These are phyloP conservation scores for Trichophyton rubrum DNA, from an alignment of 2,329 filamentous ascomycete genomes.

Conservation along the genomic window DNA sequence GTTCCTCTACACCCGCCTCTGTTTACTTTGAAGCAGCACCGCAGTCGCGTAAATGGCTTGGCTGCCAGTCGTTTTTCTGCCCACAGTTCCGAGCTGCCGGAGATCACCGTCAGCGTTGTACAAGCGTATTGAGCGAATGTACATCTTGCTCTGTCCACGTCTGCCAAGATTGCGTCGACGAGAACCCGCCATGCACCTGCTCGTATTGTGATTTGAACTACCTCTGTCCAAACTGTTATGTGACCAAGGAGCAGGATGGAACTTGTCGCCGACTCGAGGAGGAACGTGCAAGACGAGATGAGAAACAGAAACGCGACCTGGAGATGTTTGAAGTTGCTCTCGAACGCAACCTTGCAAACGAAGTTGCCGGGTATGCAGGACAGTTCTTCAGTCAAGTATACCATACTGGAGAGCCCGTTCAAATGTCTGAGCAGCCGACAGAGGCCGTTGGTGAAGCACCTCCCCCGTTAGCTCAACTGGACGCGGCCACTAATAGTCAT, in stretches of 20 bases:
- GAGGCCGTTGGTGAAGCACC: constrained; percentile 5
- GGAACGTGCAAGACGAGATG: constrained; percentile 26
- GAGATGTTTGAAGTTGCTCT: constrained; percentile 29
- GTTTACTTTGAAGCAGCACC: constrained; percentile 25
- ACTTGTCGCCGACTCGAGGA: constrained; percentile 29
- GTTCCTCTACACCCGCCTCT: constrained; percentile 30
- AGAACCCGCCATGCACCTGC: constrained; percentile 33
- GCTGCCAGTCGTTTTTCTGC: constrained; percentile 39
- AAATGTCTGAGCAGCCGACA: constrained; percentile 3
- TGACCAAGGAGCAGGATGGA: constrained; percentile 27
- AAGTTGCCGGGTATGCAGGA: constrained; percentile 30
- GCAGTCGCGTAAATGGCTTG: constrained; percentile 32
- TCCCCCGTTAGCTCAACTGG: constrained; percentile 8
- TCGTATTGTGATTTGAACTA: constrained; percentile 34
- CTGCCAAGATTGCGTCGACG: constrained; percentile 33
- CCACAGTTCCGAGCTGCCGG: constrained; percentile 31
- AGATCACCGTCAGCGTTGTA: constrained; percentile 35
- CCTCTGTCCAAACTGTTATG: constrained; percentile 33
- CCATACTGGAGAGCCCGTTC: not conserved
- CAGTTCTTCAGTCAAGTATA: constrained; percentile 27
- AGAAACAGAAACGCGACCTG: constrained; percentile 31
- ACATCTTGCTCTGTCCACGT: constrained; percentile 35
- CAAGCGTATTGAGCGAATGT: constrained; percentile 34
- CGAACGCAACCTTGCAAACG: constrained; percentile 31
- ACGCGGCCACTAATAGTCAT: constrained; percentile 5